A percentile compares a stretch with the other conserved stretches of the same genome.
Conservation (phyloP, 2,329 filamentous ascomycete species). For the Colletotrichum paranaense region DNA sequence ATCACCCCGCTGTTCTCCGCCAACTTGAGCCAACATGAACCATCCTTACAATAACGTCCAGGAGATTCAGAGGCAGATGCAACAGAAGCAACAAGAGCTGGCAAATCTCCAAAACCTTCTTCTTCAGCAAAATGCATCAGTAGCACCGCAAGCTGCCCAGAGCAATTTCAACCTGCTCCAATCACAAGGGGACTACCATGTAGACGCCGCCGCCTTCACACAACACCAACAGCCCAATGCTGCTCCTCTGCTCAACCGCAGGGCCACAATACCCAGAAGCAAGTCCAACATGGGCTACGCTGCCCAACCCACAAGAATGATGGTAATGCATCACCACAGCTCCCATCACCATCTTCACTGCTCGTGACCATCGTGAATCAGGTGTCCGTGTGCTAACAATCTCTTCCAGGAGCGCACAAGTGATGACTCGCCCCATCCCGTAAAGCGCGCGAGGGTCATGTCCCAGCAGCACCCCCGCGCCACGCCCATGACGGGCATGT, state of each 20-base stretch:
- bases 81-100: constrained; percentile 35
- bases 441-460: constrained; percentile 49
- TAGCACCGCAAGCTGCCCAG: constrained; percentile 3
- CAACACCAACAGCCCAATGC: constrained; percentile 27
- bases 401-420: constrained; percentile 40
- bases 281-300: constrained; percentile 36
- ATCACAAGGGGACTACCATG: constrained; percentile 25
- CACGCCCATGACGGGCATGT: constrained; percentile 34
- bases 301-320: constrained; percentile 20
- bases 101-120: constrained; percentile 26
- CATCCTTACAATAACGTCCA: constrained; percentile 23
- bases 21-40: constrained; percentile 32
- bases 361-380: neutral
- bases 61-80: constrained; percentile 34
- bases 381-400: constrained; percentile 17
- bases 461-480: constrained; percentile 43
- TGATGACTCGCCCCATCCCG: constrained; percentile 40
- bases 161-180: constrained; percentile 20
- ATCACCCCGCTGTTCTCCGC: constrained; percentile 19
- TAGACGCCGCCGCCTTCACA: constrained; percentile 21
- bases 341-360: neutral
- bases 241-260: constrained; percentile 10
- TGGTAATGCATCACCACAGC: constrained; percentile 26
- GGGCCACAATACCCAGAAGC: constrained; percentile 31
- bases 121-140: constrained; percentile 17